A percentile compares a stretch with the other conserved stretches of the same genome.
These are phyloP conservation scores for Eremochloa ophiuroides DNA, from an alignment of 176 grass and related monocot genomes.

Conservation along the genomic window DNA sequence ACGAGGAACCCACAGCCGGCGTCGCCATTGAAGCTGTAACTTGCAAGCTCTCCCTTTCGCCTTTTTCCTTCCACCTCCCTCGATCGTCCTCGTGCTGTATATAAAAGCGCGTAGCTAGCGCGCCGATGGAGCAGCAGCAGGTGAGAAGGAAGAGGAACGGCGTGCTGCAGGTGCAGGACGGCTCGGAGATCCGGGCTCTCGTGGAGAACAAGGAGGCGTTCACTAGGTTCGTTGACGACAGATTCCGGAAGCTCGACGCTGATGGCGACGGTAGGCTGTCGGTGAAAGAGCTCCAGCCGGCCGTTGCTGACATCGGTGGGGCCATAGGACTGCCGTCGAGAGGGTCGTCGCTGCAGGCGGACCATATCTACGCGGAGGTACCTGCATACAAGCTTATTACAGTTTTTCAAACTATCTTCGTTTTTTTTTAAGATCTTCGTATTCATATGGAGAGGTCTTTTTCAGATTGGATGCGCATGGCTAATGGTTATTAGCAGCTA, in stretches of 20 bases:
- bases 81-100: background rate
- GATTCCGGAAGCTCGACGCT: constrained; percentile 61
- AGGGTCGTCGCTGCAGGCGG: constrained; percentile 53
- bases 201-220: constrained; percentile 71
- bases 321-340: constrained; percentile 60
- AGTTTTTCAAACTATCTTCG: background rate
- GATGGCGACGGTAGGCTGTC: constrained; percentile 66
- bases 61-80: background rate
- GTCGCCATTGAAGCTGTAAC: constrained; percentile 27
- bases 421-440: too few relatives aligned
- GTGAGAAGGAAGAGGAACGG: constrained; percentile 17
- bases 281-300: constrained; percentile 72
- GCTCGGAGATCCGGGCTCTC: constrained; percentile 62
- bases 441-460: too few relatives aligned
- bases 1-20: constrained; percentile 28
- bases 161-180: constrained; percentile 58
- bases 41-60: background rate
- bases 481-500: too few relatives aligned
- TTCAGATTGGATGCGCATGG: too few relatives aligned
- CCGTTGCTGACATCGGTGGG: constrained; percentile 67
- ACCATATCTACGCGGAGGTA: constrained; percentile 85
- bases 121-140: background rate
- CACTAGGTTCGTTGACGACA: constrained; percentile 49
- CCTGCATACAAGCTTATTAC: background rate
- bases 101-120: background rate